A percentile compares a stretch with the other conserved stretches of the same genome.
phyloP scores from a whole-genome alignment of 768 basidiomycete species.

The Leccinum boreale region DNA sequence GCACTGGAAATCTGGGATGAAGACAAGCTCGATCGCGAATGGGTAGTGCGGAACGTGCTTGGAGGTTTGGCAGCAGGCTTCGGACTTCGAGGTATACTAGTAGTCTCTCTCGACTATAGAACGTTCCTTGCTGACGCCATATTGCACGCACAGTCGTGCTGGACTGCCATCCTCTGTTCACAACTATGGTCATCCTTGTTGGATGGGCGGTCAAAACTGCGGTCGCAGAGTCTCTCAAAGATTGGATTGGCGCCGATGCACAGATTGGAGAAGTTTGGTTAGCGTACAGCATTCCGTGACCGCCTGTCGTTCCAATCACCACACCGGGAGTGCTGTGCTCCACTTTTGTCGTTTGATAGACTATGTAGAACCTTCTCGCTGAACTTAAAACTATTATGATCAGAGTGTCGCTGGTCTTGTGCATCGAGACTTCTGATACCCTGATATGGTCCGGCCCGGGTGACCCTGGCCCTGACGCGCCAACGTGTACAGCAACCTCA shows the following conservation, averaged over 20 bases:
- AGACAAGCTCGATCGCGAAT: constrained; percentile 73
- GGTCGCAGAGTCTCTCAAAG: constrained; percentile 57
- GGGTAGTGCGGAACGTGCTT: constrained; percentile 79
- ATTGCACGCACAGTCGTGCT: constrained; percentile 56
- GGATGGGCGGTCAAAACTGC: constrained; percentile 74
- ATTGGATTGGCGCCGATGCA: constrained; percentile 63
- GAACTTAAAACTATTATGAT: neutral
- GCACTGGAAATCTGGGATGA: constrained; percentile 63
- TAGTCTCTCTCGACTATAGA: neutral
- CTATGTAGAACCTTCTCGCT: neutral
- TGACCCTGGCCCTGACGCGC: neutral
- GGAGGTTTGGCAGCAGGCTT: constrained; percentile 89
- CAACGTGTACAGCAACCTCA: constrained; percentile 1
- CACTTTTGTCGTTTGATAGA: neutral
- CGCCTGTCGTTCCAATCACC: neutral
- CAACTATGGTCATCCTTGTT: constrained; percentile 66
- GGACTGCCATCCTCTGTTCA: constrained; percentile 71
- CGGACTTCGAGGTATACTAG: constrained; percentile 64
- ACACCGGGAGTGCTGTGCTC: neutral
- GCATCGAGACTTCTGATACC: constrained; percentile 23
- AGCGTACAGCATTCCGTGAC: constrained; percentile 74
- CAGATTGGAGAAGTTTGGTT: constrained; percentile 67
- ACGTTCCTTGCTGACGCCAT: neutral
- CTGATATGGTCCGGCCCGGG: neutral
- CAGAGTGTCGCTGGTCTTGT: constrained; percentile 11